Evolutionary conservation across 2,329 filamentous ascomycete genomes (phyloP).

Genomic region (Penicillium glabrum): DNA sequence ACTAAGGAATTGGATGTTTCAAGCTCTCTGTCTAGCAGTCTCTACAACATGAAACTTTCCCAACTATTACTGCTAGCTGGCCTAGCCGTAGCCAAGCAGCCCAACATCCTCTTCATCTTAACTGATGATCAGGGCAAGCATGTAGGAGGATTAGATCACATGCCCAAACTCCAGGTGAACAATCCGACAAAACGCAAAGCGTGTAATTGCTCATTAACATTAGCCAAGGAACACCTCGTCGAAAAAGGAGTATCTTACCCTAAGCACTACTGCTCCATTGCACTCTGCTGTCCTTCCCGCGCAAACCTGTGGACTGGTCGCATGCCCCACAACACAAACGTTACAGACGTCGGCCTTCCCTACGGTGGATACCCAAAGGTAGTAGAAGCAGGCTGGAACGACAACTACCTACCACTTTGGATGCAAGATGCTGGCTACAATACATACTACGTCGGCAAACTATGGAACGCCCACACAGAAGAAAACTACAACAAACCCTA

Average conservation of each 20-base stretch:
- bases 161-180: slow-evolving; percentile 46
- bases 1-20: not conserved
- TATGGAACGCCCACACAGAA: slow-evolving; percentile 65
- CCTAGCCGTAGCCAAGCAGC: slow-evolving; percentile 23
- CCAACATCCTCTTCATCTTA: slow-evolving; percentile 67
- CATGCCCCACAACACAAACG: slow-evolving; percentile 67
- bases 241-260: slow-evolving; percentile 59
- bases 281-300: slow-evolving; percentile 65
- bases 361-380: slow-evolving; percentile 63
- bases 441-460: slow-evolving; percentile 69
- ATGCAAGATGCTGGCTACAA: slow-evolving; percentile 67
- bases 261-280: slow-evolving; percentile 61
- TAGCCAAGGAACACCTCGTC: slow-evolving; percentile 52
- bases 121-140: slow-evolving; percentile 65
- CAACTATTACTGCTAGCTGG: slow-evolving; percentile 10
- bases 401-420: slow-evolving; percentile 69
- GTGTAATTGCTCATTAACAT: slow-evolving; percentile 15
- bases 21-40: not conserved
- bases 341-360: slow-evolving; percentile 50
- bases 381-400: slow-evolving; percentile 62
- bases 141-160: slow-evolving; percentile 46
- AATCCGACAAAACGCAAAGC: not conserved
- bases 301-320: slow-evolving; percentile 65
- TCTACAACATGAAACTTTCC: slow-evolving; percentile 12
- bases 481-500: slow-evolving; percentile 61